Conservation (phyloP, 164 flowering plant species). For the Chimonanthus praecox region DNA sequence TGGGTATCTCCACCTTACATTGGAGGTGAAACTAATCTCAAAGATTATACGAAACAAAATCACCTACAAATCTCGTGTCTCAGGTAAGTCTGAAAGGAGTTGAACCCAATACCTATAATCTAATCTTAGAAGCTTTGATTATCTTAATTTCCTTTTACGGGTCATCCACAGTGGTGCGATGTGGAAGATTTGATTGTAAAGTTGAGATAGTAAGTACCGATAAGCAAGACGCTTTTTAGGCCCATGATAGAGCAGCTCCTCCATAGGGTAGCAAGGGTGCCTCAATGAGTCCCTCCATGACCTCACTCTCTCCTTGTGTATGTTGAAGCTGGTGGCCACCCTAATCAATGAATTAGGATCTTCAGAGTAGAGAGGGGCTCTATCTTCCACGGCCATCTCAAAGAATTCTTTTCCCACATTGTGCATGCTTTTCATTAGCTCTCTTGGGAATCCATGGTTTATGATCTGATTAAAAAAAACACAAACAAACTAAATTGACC, state of each 20-base stretch:
- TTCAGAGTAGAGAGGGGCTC: neutral
- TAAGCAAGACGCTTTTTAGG: neutral
- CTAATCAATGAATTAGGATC: neutral
- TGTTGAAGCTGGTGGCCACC: conserved; percentile 1
- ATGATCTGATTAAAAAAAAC: neutral
- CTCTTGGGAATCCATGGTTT: neutral
- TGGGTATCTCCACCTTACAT: too few species aligned
- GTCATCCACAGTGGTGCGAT: too few species aligned
- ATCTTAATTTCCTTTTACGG: too few species aligned
- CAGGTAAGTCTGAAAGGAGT: too few species aligned
- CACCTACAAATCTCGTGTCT: too few species aligned
- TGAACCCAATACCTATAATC: too few species aligned
- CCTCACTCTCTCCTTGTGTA: neutral
- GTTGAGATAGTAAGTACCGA: neutral
- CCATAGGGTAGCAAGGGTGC: conserved; percentile 2
- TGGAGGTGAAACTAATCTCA: too few species aligned
- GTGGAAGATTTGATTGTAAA: too few species aligned
- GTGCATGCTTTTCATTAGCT: neutral
- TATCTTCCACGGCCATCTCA: neutral
- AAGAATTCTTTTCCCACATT: conserved; percentile 3
- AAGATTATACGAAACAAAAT: too few species aligned
- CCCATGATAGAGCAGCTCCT: neutral
- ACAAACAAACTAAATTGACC: too few species aligned
- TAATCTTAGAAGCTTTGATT: too few species aligned
- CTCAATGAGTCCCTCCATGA: neutral